These are phyloP conservation scores for Phytophthora palmivora DNA, from an alignment of 352 stramenopile species.

Conservation along the genomic window DNA sequence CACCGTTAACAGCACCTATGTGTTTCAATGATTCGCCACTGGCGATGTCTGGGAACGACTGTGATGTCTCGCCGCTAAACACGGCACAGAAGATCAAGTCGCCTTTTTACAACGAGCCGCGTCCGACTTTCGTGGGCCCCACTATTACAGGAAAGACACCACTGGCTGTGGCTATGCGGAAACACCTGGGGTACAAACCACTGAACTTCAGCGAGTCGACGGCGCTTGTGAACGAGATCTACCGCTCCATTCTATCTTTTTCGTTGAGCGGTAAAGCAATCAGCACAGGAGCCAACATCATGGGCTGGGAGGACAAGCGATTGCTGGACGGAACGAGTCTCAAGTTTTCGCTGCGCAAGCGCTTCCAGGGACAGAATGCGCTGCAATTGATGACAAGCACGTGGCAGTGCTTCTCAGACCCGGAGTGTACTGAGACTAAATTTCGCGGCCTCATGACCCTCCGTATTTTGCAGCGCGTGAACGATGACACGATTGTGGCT, in stretches of 20 bases:
- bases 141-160: conserved; percentile 31
- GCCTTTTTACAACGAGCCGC: conserved; percentile 41
- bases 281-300: conserved; percentile 53
- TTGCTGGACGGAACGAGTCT: conserved; percentile 57
- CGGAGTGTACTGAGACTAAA: conserved; percentile 57
- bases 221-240: conserved; percentile 50
- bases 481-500: conserved; percentile 76
- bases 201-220: conserved; percentile 42
- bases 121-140: conserved; percentile 41
- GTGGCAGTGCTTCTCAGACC: conserved; percentile 79
- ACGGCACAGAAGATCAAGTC: conserved; percentile 29
- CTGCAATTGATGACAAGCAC: conserved; percentile 61
- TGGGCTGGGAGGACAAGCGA: conserved; percentile 76
- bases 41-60: conserved; percentile 16
- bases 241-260: conserved; percentile 62
- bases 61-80: conserved; percentile 43
- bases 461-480: conserved; percentile 69
- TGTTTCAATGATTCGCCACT: conserved; percentile 20
- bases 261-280: conserved; percentile 56
- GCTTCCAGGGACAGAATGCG: conserved; percentile 48
- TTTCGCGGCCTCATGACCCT: conserved; percentile 72
- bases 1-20: conserved; percentile 19
- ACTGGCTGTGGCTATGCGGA: conserved; percentile 41
- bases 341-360: conserved; percentile 76
- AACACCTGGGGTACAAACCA: conserved; percentile 57